Conservation (phyloP, 1,284 basidiomycete species). For the Irpex rosettiformis region DNA sequence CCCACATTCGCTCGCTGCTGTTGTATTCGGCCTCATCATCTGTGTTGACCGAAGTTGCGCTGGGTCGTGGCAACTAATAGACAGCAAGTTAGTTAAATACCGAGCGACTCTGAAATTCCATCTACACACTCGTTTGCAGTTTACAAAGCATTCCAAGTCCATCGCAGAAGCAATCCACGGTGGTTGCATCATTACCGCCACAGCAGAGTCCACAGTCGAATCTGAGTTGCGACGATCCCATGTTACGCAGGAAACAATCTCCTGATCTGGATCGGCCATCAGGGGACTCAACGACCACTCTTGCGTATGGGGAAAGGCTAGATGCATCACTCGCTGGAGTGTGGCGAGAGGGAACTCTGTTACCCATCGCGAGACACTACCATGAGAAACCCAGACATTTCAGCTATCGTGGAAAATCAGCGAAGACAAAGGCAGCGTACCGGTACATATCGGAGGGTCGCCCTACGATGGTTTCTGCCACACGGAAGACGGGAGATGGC, state of each 20-base stretch:
- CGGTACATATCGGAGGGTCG: neutral
- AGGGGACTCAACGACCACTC: slow-evolving; percentile 40
- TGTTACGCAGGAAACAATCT: slow-evolving; percentile 43
- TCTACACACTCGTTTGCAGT: slow-evolving; percentile 41
- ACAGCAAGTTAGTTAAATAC: neutral
- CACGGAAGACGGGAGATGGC: slow-evolving; percentile 1
- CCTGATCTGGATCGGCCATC: slow-evolving; percentile 36
- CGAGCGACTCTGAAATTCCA: neutral
- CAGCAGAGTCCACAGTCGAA: slow-evolving; percentile 30
- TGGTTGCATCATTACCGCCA: slow-evolving; percentile 57
- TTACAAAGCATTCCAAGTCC: slow-evolving; percentile 54
- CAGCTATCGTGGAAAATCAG: slow-evolving; percentile 24
- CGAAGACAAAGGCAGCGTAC: slow-evolving; percentile 28
- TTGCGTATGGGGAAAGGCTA: slow-evolving; percentile 38
- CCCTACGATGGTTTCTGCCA: neutral
- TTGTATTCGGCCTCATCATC: slow-evolving; percentile 17
- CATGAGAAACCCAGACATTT: neutral
- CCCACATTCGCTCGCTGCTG: slow-evolving; percentile 57
- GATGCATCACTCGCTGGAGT: slow-evolving; percentile 48
- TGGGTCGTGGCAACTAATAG: slow-evolving; percentile 5
- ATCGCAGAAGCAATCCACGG: slow-evolving; percentile 58
- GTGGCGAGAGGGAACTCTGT: slow-evolving; percentile 53
- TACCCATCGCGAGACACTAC: slow-evolving; percentile 40
- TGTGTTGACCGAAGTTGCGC: neutral
- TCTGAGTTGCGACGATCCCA: slow-evolving; percentile 38